phyloP scores from a whole-genome alignment of 108 stramenopile genomes.

The Stephanodiscus minutulus region DNA sequence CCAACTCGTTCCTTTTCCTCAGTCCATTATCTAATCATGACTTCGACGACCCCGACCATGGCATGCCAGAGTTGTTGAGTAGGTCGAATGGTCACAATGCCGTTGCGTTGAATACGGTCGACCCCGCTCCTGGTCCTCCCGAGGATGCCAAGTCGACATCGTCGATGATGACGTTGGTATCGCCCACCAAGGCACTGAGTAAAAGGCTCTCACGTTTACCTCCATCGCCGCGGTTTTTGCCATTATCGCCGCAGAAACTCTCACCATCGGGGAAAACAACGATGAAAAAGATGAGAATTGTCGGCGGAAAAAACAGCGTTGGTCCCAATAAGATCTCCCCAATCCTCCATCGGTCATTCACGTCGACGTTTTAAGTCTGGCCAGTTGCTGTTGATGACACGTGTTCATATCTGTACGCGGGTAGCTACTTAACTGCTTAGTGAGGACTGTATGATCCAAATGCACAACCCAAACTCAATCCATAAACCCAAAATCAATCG shows the following conservation, averaged over 20 bases:
- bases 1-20: conserved; percentile 6
- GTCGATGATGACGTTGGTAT: neutral
- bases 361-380: neutral
- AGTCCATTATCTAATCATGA: conserved; percentile 7
- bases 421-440: too few relatives aligned
- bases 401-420: too few relatives aligned
- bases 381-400: too few relatives aligned
- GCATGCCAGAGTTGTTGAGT: conserved; percentile 12
- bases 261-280: conserved; percentile 7
- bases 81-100: conserved; percentile 10
- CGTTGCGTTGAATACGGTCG: neutral
- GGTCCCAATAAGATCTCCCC: neutral
- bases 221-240: neutral
- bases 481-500: too few relatives aligned
- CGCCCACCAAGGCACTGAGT: neutral
- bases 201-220: conserved; percentile 1
- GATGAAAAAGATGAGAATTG: conserved; percentile 1
- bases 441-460: too few relatives aligned
- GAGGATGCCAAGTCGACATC: neutral
- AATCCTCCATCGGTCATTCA: neutral
- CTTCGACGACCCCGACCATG: conserved; percentile 13
- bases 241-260: neutral
- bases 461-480: too few relatives aligned
- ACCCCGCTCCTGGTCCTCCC: neutral
- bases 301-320: neutral